Percentiles rank a stretch among this genome's conserved stretches.
phyloP scores from a whole-genome alignment of 371 early-diverging fungal species.

The Choanephora cucurbitarum region DNA sequence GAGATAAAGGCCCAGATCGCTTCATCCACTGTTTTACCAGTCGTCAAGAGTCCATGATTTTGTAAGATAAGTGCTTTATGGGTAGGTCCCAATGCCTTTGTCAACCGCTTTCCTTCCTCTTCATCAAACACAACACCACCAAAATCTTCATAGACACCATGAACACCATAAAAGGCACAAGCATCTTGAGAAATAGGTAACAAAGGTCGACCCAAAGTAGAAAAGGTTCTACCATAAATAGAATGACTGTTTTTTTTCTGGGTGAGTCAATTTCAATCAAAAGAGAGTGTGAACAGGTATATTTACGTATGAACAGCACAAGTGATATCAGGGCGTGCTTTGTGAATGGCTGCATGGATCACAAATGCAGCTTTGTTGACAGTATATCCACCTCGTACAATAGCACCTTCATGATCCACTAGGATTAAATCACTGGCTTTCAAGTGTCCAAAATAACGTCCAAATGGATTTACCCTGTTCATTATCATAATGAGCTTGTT shows the following conservation, averaged over 20 bases:
- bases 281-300: too few species aligned
- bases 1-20: constrained; percentile 62
- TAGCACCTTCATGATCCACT: constrained; percentile 55
- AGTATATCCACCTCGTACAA: constrained; percentile 47
- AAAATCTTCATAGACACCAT: constrained; percentile 51
- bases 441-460: constrained; percentile 56
- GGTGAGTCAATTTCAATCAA: too few species aligned
- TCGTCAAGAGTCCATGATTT: constrained; percentile 65
- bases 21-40: constrained; percentile 55
- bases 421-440: constrained; percentile 57
- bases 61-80: constrained; percentile 59
- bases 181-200: constrained; percentile 63
- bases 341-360: constrained; percentile 60
- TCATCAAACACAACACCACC: constrained; percentile 57
- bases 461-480: constrained; percentile 62
- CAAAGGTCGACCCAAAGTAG: constrained; percentile 46
- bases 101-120: constrained; percentile 54
- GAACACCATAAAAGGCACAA: constrained; percentile 57
- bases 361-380: constrained; percentile 67
- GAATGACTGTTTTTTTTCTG: too few species aligned
- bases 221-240: constrained; percentile 62
- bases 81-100: constrained; percentile 42
- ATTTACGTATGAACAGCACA: constrained; percentile 58
- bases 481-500: neutral
- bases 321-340: constrained; percentile 47